Conservation (phyloP, 23 red algal species). For the Gracilaria caudata region DNA sequence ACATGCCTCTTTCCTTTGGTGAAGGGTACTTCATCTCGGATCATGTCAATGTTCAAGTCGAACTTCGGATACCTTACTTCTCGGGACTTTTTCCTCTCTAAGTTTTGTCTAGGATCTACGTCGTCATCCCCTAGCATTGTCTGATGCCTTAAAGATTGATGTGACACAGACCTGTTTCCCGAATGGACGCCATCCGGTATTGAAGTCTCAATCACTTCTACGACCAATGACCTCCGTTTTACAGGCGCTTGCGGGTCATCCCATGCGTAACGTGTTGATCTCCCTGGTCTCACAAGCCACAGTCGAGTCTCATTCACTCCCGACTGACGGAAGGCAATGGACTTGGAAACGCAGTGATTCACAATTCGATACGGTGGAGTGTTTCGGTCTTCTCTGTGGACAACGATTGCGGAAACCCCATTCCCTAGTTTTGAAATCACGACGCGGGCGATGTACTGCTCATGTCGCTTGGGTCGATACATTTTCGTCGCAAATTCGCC, state of each 20-base stretch:
- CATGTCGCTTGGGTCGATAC: conserved; percentile 85
- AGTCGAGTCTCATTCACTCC: conserved; percentile 83
- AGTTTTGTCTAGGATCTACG: background rate
- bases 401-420: conserved; percentile 65
- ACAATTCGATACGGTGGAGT: conserved; percentile 89
- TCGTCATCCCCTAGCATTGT: background rate
- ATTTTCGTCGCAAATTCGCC: conserved; percentile 90
- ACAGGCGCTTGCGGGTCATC: conserved; percentile 84
- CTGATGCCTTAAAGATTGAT: background rate
- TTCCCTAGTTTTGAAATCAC: conserved; percentile 50
- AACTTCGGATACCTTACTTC: conserved; percentile 61
- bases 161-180: background rate
- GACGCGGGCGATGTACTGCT: conserved; percentile 89
- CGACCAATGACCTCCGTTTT: conserved; percentile 68
- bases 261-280: conserved; percentile 88
- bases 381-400: conserved; percentile 77
- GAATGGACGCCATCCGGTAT: background rate
- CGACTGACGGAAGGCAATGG: conserved; percentile 90
- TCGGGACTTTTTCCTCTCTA: conserved; percentile 23
- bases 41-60: conserved; percentile 79
- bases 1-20: conserved; percentile 32
- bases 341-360: conserved; percentile 68
- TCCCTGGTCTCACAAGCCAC: conserved; percentile 87
- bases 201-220: conserved; percentile 57
- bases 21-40: conserved; percentile 49